Evolutionary conservation across 805 yeast genomes (phyloP).

Genomic region (Kluyveromyces starmeri): DNA sequence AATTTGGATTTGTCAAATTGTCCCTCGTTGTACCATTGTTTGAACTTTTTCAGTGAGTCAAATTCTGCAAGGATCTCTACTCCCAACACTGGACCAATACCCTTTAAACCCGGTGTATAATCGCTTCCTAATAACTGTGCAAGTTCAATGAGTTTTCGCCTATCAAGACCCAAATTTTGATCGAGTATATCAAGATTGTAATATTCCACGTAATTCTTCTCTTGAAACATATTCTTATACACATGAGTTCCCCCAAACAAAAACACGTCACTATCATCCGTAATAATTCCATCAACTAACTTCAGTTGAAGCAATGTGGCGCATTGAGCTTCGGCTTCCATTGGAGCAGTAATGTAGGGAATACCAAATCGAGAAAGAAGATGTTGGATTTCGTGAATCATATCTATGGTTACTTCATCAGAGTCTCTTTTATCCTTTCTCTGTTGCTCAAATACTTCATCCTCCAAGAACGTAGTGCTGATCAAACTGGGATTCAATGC

Average conservation of each 20-base stretch:
- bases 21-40: conserved; percentile 35
- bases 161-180: conserved; percentile 53
- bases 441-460: conserved; percentile 49
- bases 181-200: conserved; percentile 55
- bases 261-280: conserved; percentile 96
- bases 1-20: conserved; percentile 36
- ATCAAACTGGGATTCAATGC: conserved; percentile 27
- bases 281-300: conserved; percentile 88
- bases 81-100: conserved; percentile 90
- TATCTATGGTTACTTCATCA: conserved; percentile 78
- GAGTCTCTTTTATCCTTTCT: conserved; percentile 73
- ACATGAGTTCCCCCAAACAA: conserved; percentile 80
- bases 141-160: conserved; percentile 60
- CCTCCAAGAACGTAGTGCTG: conserved; percentile 28
- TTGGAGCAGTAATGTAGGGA: conserved; percentile 92
- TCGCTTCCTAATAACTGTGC: conserved; percentile 89
- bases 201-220: conserved; percentile 84
- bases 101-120: conserved; percentile 86
- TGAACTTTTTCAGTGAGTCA: conserved; percentile 33
- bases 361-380: conserved; percentile 81
- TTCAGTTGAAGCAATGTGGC: conserved; percentile 62
- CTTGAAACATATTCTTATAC: conserved; percentile 90
- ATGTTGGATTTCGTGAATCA: conserved; percentile 89
- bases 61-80: conserved; percentile 88
- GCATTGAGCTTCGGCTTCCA: conserved; percentile 99